phyloP scores from a whole-genome alignment of 192 early-diverging fungal species.

The Gonapodya prolifera region DNA sequence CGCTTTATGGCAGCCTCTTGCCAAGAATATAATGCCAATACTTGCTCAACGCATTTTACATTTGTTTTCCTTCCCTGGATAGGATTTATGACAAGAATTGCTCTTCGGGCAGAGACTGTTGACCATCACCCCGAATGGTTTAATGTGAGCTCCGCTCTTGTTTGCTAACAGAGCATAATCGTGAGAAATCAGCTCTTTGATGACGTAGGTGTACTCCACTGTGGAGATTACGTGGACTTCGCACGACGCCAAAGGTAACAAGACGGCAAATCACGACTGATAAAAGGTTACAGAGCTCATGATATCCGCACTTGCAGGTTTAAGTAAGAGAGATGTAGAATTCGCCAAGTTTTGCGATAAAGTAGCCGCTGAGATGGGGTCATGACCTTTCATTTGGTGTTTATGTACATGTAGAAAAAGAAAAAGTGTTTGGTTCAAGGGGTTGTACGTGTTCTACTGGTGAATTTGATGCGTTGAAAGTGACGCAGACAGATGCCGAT shows the following conservation, averaged over 20 bases:
- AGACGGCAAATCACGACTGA: background rate
- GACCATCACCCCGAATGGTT: constrained; percentile 97
- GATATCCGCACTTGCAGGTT: constrained; percentile 20
- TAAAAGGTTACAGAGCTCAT: background rate
- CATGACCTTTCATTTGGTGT: no score
- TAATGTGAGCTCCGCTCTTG: constrained; percentile 36
- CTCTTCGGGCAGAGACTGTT: constrained; percentile 75
- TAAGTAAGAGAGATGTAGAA: constrained; percentile 60
- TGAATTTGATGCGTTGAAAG: no score
- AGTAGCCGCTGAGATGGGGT: constrained; percentile 21
- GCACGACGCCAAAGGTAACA: constrained; percentile 55
- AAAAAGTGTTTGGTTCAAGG: no score
- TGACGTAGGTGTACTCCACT: constrained; percentile 71
- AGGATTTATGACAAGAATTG: constrained; percentile 82
- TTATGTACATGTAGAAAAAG: no score
- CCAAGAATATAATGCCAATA: no score
- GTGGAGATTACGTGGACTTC: constrained; percentile 83
- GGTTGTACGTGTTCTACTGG: no score
- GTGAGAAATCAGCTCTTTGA: background rate
- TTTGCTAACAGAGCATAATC: background rate
- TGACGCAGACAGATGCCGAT: background rate
- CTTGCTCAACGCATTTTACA: no score
- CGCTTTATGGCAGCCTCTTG: background rate
- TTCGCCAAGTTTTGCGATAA: constrained; percentile 60
- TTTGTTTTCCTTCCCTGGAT: background rate